Base-by-base conservation (phyloP, 345 rosid genomes). In the Capsella bursapastoris region DNA sequence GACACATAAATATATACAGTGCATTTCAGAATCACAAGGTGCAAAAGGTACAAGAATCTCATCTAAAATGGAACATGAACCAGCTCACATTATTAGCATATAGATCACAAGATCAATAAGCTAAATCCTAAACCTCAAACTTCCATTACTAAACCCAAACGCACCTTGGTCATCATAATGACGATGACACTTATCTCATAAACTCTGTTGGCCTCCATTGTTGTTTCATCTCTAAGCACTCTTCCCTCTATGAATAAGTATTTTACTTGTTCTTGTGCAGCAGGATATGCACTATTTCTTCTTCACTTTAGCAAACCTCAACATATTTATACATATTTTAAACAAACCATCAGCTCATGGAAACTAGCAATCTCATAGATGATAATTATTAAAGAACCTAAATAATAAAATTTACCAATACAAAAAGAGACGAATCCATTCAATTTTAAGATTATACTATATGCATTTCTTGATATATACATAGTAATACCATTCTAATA, bases 221-320 rank as follows among this genome's bases (percentile, higher is more conserved):
- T 92, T 2, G 92, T 85, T 68, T 73, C 64, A 68, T 92, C 93
- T 70, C 25, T 22, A 22, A 22, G 25, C 25, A 22, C 25, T 22
- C 25, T 22, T 22, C 25, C 25, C 25, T 22, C 25, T 22, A 22
- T 22, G 25, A 22, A 22, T 22, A 22, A 22, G 25, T 22, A 22
- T 22, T 22, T 22, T 22, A 22, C 2, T 22, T 22, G 25, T 22
- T 1, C 2, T 22, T 22, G 25, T 22, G 25, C 25, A 22, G 25
- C 25, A 22, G 25, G 25, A 22, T 22, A 22, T 22, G 25, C 25
- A 22, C 2, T 22, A 22, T 22, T 22, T 82, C 80, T 74, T 86
- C 73, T 91, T 91, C 48, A 89, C 91, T 72, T 84, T 89, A 47
- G 79, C 72, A 22, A 72, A 88, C 85, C 95, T 91, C 66, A 38